phyloP scores from a whole-genome alignment of 2,329 filamentous ascomycete genomes.

The Grosmannia penicillata region DNA sequence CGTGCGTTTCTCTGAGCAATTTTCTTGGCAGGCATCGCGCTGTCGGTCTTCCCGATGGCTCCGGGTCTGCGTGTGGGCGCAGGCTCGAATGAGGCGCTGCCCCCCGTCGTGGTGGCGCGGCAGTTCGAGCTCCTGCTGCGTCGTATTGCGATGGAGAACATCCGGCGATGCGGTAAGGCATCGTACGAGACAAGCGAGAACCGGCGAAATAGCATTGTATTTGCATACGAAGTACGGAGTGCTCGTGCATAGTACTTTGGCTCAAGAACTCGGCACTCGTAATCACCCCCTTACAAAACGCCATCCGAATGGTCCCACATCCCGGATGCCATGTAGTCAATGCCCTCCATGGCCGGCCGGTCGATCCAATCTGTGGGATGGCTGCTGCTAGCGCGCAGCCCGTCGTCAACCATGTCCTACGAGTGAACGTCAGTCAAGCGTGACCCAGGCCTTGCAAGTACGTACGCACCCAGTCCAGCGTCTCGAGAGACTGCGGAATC shows the following conservation, averaged over 20 bases:
- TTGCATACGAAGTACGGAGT: no score
- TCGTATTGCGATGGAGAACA: no score
- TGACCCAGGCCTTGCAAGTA: neutral
- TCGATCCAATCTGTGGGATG: conserved; percentile 11
- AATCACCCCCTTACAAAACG: neutral
- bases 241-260: neutral
- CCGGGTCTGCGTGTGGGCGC: no score
- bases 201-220: no score
- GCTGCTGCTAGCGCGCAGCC: conserved; percentile 7
- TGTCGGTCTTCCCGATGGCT: no score
- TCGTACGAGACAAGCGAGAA: no score
- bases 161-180: no score
- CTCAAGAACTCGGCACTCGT: neutral
- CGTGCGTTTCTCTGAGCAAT: no score
- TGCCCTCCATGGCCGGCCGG: conserved; percentile 6
- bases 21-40: no score
- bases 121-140: no score
- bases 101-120: no score
- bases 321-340: conserved; percentile 8
- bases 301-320: conserved; percentile 8
- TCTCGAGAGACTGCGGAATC: conserved; percentile 9
- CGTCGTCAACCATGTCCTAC: conserved; percentile 8
- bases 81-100: no score
- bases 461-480: conserved; percentile 10
- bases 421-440: neutral